phyloP scores from a whole-genome alignment of 1,139 yeast species.

The Candida glucosophila region DNA sequence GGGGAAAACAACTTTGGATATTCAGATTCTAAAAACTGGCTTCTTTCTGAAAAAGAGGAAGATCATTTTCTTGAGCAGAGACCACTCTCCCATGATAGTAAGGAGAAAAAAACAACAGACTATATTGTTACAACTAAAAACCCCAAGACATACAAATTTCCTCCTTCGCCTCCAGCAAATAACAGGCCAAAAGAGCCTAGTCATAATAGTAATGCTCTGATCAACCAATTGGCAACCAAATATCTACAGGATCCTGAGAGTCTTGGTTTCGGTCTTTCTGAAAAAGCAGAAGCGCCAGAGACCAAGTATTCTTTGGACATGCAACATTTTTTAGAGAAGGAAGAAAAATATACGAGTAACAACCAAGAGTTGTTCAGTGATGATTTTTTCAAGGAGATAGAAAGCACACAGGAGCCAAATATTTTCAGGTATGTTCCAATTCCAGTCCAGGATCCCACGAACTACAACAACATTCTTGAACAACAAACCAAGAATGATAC shows the following conservation, averaged over 20 bases:
- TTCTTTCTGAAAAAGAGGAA: slow-evolving; percentile 23
- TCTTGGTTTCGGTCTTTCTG: slow-evolving; percentile 32
- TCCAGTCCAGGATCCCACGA: slow-evolving; percentile 31
- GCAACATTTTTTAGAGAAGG: not conserved
- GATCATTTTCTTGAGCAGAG: slow-evolving; percentile 10
- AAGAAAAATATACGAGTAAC: not conserved
- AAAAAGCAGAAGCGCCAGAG: slow-evolving; percentile 7
- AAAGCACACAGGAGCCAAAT: too few relatives aligned
- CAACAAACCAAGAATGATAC: not conserved
- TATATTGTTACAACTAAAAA: slow-evolving; percentile 31
- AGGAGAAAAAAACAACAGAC: slow-evolving; percentile 15
- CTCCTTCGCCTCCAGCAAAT: slow-evolving; percentile 28
- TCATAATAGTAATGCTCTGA: slow-evolving; percentile 8
- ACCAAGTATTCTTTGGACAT: not conserved
- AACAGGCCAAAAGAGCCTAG: slow-evolving; percentile 4
- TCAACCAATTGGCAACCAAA: slow-evolving; percentile 32
- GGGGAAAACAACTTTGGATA: not conserved
- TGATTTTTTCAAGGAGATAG: slow-evolving; percentile 6
- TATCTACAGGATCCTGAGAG: slow-evolving; percentile 30
- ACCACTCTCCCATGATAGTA: slow-evolving; percentile 2
- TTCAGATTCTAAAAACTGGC: slow-evolving; percentile 10
- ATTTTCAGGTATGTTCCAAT: slow-evolving; percentile 30
- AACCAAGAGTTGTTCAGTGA: slow-evolving; percentile 3
- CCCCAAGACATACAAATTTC: slow-evolving; percentile 42
- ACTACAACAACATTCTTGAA: slow-evolving; percentile 6